Conservation (phyloP, 2,329 filamentous ascomycete species). For the Aquanectria penicillioides region DNA sequence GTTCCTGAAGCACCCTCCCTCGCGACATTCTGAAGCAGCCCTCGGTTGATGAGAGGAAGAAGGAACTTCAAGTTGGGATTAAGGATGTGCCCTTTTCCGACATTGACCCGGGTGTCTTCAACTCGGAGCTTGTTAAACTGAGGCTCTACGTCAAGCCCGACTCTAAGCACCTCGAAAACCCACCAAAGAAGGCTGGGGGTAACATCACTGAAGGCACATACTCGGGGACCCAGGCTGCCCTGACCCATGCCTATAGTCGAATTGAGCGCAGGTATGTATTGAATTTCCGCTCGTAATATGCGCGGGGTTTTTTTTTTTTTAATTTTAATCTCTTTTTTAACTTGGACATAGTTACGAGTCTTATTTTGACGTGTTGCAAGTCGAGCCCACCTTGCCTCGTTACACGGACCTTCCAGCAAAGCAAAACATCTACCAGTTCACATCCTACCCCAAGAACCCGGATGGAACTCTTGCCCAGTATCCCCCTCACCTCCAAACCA, state of each 20-base stretch:
- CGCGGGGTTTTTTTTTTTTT: too few species aligned
- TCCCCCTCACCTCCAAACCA: constrained; percentile 44
- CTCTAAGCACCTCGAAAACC: constrained; percentile 31
- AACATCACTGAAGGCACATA: constrained; percentile 46
- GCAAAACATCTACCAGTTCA: constrained; percentile 44
- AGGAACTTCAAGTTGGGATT: constrained; percentile 36
- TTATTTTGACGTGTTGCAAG: constrained; percentile 46
- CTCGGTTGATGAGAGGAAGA: constrained; percentile 38
- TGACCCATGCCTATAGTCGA: constrained; percentile 47
- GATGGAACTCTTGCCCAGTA: constrained; percentile 42
- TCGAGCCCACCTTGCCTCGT: constrained; percentile 47
- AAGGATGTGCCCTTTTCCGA: constrained; percentile 42
- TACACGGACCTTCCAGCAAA: constrained; percentile 43
- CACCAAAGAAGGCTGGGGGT: constrained; percentile 38
- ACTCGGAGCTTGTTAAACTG: constrained; percentile 44
- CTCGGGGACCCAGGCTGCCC: constrained; percentile 46
- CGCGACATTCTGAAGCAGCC: constrained; percentile 42
- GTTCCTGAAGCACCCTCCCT: neutral
- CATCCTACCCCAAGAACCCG: constrained; percentile 33
- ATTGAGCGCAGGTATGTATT: constrained; percentile 46
- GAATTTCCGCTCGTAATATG: neutral
- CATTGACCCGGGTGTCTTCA: constrained; percentile 48
- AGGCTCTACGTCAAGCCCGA: constrained; percentile 42
- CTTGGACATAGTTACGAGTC: constrained; percentile 46
- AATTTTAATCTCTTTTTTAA: too few species aligned